Base-by-base conservation (phyloP, 495 filamentous ascomycete genomes). In the Neurospora pannonica region DNA sequence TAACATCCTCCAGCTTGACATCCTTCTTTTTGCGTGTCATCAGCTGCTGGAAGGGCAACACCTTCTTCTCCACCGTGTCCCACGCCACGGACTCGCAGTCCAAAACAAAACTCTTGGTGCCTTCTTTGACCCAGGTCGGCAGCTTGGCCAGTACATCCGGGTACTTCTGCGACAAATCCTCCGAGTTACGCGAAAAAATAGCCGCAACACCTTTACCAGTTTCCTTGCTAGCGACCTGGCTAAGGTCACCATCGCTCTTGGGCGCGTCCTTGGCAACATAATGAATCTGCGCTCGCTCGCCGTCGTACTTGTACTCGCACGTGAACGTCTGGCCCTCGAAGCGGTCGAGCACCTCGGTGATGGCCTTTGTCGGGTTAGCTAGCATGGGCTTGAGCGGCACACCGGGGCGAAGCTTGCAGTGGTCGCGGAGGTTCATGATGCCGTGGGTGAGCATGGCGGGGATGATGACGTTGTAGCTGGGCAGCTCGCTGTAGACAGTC, bases 61-160 rank as follows among this genome's bases (percentile, higher is more conserved):
- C 92, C 81, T 97, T 95, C 85, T 98, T 97, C 85, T 94, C 92
- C 3, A 86, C 86, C 2, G 92, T 87, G 82, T 99, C 97, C 97
- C 97, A 99, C 4, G 92, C 96, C n/a, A 98, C 97, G 1, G 95
- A 97, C 84, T 99, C 96, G 83, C 97, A 98, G 80, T 99, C 96
- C 9, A 99, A 84, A 5, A 99, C 97, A 78, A 99, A 99, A 77
- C 93, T 97, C 82, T 93, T 91, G 21, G 96, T 96, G 31, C 89
- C 94, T 0, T 89, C 83, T 78, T 97, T 97, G 74, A 99, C 89
- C 96, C 96, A 99, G 3, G 87, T 90, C 42, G 92, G 85, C 7
- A 99, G 89, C 79, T 95, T 97, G 9, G 86, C 92, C 17, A 99
- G 87, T 43, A 99, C 92, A 84, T 99, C 96, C 0, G 96, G 96